phyloP scores from a whole-genome alignment of 2,329 filamentous ascomycete genomes.

The Penicillium sp. region DNA sequence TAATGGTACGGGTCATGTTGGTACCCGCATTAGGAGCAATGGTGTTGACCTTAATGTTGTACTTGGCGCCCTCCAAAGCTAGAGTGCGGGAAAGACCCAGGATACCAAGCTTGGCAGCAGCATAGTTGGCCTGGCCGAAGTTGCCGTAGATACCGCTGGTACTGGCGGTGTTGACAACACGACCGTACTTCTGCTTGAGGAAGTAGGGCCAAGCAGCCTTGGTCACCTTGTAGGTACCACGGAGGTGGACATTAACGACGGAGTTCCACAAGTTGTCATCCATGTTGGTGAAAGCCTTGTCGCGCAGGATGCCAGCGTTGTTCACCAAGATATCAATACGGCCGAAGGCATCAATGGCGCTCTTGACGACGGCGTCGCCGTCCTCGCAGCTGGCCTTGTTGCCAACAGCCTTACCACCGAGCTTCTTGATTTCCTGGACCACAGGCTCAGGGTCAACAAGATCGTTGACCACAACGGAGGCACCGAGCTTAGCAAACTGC shows the following conservation, averaged over 20 bases:
- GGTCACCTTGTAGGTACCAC: constrained; percentile 93
- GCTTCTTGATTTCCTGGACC: constrained; percentile 86
- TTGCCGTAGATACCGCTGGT: constrained; percentile 98
- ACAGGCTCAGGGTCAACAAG: constrained; percentile 87
- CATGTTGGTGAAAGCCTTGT: constrained; percentile 99
- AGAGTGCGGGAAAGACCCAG: constrained; percentile 92
- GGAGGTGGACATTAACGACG: constrained; percentile 86
- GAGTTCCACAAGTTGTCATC: constrained; percentile 89
- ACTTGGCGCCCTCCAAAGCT: constrained; percentile 88
- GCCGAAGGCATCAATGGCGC: constrained; percentile 87
- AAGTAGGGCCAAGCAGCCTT: constrained; percentile 98
- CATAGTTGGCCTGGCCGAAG: constrained; percentile 98
- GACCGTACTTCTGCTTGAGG: constrained; percentile 97
- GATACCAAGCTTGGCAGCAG: constrained; percentile 87
- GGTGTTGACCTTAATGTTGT: constrained; percentile 98
- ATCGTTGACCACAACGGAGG: constrained; percentile 90
- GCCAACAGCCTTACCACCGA: constrained; percentile 84
- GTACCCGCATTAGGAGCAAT: constrained; percentile 98
- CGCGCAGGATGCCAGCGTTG: constrained; percentile 95
- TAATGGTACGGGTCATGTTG: constrained; percentile 86
- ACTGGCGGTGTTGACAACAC: constrained; percentile 93
- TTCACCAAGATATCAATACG: constrained; percentile 95
- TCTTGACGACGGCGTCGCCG: constrained; percentile 86
- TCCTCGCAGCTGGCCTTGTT: constrained; percentile 94
- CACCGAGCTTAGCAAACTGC: constrained; percentile 79